Evolutionary conservation across 2,329 filamentous ascomycete genomes (phyloP).

Genomic region (Tolypocladium ophioglossoides): DNA sequence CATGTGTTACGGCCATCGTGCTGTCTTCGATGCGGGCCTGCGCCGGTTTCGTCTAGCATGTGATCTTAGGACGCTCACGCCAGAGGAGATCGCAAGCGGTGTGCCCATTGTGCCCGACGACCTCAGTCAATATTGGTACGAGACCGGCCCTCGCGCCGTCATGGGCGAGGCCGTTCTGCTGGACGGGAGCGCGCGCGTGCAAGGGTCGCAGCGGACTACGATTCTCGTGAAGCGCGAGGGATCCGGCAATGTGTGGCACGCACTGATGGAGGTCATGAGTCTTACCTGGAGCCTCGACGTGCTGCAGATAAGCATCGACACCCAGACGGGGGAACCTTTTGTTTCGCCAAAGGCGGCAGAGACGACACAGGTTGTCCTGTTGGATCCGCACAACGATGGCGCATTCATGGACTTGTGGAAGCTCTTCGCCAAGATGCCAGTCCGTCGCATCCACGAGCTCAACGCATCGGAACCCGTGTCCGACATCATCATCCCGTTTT

Average conservation of each 20-base stretch:
- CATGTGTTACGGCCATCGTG: conserved; percentile 2
- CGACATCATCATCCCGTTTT: conserved; percentile 27
- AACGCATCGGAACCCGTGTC: conserved; percentile 3
- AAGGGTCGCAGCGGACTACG: background rate
- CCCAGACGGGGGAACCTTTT: conserved; percentile 7
- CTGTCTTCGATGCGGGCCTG: background rate
- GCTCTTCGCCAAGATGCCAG: conserved; percentile 19
- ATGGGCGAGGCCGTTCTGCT: conserved; percentile 10
- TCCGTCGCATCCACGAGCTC: conserved; percentile 17
- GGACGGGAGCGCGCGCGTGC: background rate
- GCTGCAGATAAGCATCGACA: conserved; percentile 15
- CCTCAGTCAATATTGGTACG: conserved; percentile 18
- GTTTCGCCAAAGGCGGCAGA: conserved; percentile 9
- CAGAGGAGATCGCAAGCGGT: background rate
- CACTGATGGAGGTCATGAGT: conserved; percentile 22
- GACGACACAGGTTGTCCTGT: conserved; percentile 22
- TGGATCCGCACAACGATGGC: conserved; percentile 22
- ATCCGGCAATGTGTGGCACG: conserved; percentile 21
- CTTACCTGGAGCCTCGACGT: conserved; percentile 21
- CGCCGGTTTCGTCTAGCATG: conserved; percentile 1
- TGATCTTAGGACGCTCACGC: background rate
- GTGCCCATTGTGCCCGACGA: background rate
- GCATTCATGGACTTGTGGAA: conserved; percentile 27
- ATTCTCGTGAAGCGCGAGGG: conserved; percentile 25
- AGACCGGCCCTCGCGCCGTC: conserved; percentile 16